phyloP scores from a whole-genome alignment of 768 basidiomycete genomes.

The Psilocybe cubensis region DNA sequence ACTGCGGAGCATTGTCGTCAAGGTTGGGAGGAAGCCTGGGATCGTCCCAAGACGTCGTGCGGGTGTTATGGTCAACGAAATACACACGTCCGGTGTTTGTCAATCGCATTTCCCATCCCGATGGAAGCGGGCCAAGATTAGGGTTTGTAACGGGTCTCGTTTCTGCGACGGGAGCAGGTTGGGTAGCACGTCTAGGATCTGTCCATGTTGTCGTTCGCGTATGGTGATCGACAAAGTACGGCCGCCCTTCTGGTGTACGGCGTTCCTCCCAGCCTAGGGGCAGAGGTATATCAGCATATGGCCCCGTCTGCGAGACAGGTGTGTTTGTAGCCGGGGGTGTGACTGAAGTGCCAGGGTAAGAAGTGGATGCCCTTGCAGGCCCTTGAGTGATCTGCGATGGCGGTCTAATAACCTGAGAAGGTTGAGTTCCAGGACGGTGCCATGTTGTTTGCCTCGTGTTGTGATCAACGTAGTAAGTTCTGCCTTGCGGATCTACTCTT shows the following conservation, averaged over 20 bases:
- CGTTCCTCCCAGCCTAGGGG: slow-evolving; percentile 94
- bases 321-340: slow-evolving; percentile 21
- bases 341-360: slow-evolving; percentile 21
- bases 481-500: slow-evolving; percentile 69
- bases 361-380: slow-evolving; percentile 27
- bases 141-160: slow-evolving; percentile 52
- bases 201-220: slow-evolving; percentile 91
- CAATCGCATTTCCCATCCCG: slow-evolving; percentile 94
- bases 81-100: slow-evolving; percentile 86
- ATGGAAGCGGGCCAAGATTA: slow-evolving; percentile 81
- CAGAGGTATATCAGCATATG: slow-evolving; percentile 69
- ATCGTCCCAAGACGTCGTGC: slow-evolving; percentile 93
- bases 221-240: slow-evolving; percentile 71
- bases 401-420: slow-evolving; percentile 26
- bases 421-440: slow-evolving; percentile 53
- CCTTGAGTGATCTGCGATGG: slow-evolving; percentile 27
- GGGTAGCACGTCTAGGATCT: slow-evolving; percentile 73
- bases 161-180: slow-evolving; percentile 51
- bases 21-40: slow-evolving; percentile 82
- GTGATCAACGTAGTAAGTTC: slow-evolving; percentile 90
- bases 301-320: slow-evolving; percentile 34
- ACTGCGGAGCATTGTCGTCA: slow-evolving; percentile 91
- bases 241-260: slow-evolving; percentile 83
- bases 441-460: slow-evolving; percentile 81
- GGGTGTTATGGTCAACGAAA: slow-evolving; percentile 91